Evolutionary conservation across 179 eudicot genomes (phyloP).

Genomic region (Corrigiola litoralis): DNA sequence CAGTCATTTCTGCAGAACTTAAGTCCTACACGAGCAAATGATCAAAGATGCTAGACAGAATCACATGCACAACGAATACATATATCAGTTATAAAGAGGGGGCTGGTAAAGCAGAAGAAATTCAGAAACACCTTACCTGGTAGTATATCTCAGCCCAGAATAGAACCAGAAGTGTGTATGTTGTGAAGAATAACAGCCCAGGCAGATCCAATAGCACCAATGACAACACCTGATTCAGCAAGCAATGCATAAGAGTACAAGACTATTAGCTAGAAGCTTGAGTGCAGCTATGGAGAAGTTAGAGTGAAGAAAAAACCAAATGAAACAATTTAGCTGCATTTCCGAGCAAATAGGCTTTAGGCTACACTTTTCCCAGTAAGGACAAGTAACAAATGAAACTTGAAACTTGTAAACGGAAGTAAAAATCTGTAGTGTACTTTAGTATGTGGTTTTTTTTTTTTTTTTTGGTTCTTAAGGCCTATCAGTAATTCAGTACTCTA

Average conservation of each 20-base stretch:
- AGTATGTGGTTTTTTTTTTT: too few relatives aligned
- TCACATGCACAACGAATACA: background rate
- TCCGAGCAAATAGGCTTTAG: too few relatives aligned
- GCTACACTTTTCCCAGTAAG: too few relatives aligned
- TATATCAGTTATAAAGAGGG: background rate
- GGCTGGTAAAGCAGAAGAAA: background rate
- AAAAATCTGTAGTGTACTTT: too few relatives aligned
- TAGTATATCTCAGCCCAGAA: constrained; percentile 99
- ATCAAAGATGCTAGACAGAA: background rate
- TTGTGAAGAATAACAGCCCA: constrained; percentile 81
- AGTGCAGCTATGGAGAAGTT: background rate
- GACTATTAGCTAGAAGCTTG: background rate
- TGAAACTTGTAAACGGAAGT: too few relatives aligned
- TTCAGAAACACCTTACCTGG: constrained; percentile 42
- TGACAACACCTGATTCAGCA: constrained; percentile 53
- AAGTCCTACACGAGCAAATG: background rate
- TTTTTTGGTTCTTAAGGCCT: too few relatives aligned
- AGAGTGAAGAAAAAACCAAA: too few relatives aligned
- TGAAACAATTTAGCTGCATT: too few relatives aligned
- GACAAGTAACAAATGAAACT: too few relatives aligned
- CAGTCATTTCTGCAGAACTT: background rate
- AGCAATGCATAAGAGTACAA: constrained; percentile 8
- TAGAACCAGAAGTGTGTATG: constrained; percentile 84
- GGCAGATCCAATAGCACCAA: constrained; percentile 72
- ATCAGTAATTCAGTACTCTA: too few relatives aligned